A percentile compares a stretch with the other conserved stretches of the same genome.
Conservation (phyloP, 768 basidiomycete genomes). For the Tulasnella sp. region DNA sequence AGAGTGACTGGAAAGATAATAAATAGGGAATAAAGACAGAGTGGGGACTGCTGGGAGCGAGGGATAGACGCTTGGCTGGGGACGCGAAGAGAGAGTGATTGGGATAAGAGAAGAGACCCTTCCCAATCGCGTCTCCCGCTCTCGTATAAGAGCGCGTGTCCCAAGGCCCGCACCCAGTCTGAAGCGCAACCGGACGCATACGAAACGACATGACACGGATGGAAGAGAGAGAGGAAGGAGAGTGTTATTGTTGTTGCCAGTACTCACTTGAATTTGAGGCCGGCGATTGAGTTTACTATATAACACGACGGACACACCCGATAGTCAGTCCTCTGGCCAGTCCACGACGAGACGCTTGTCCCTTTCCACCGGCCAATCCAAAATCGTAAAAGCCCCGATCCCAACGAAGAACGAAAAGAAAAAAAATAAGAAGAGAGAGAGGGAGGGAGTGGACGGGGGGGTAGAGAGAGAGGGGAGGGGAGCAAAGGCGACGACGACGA, state of each 20-base stretch:
- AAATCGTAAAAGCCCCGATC: background rate
- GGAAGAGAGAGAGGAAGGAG: background rate
- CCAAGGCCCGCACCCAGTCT: background rate
- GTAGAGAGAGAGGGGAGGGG: background rate
- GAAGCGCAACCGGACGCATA: conserved; percentile 7
- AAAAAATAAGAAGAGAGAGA: background rate
- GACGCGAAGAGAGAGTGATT: too few species aligned
- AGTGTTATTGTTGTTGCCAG: background rate
- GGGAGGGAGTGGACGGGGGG: background rate
- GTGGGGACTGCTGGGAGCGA: background rate
- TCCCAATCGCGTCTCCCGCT: background rate
- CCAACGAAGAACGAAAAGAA: too few species aligned
- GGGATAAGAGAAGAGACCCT: background rate
- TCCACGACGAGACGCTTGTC: conserved; percentile 10
- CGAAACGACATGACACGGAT: conserved; percentile 3
- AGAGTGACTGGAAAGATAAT: conserved; percentile 23
- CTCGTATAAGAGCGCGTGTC: background rate
- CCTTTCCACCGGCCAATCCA: conserved; percentile 21
- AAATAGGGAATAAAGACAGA: background rate
- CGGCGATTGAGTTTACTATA: conserved; percentile 21
- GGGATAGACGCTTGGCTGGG: background rate
- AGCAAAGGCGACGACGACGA: conserved; percentile 2
- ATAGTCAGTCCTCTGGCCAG: background rate
- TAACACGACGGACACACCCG: conserved; percentile 18
- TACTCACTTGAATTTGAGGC: conserved; percentile 19